Base-by-base conservation (phyloP, 1,284 basidiomycete species). In the Trametes sp. region DNA sequence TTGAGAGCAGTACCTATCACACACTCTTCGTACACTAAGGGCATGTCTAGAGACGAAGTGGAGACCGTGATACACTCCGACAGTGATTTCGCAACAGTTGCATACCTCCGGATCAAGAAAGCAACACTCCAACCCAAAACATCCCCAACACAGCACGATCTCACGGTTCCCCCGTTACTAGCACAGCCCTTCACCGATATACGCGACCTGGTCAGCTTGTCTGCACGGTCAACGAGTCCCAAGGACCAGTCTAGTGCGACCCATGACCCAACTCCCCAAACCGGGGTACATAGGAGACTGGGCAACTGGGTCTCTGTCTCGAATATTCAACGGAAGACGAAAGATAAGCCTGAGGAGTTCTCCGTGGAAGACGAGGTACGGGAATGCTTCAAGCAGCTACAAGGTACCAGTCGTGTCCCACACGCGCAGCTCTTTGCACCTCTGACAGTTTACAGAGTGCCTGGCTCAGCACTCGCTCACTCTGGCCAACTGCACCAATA, bases 81-180 rank as follows among this genome's bases (percentile, higher is more conserved):
- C 69, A 90, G 80, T 75, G 82, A 87, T 73, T 84, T 94, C 68
- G 93, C 93, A 0, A 90, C 93, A 1, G 95, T 98, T 21, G 96
- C 96, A 16, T 97, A 92, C 76, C 79, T 98, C 26, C 87, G 92
- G 59, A 85, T 98, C 62, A 90, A 89, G 70, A 73, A 80, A 10
- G 94, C 92, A 0, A 73, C 74, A 4, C 79, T 96, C 21, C 81
- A 84, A 59, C 70, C 75, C 1, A 95, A 94, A 74, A 54, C 68
- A 16, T 67, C 68, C 33, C 61, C 21, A 52, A 41, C 33, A 14
- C 67, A n/a, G 11, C 49, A 62, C 14, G 36, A 70, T 19, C 42
- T 79, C 8, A 60, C 63, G 0, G 67, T 84, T 8, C 92, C 90
- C 7, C 77, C 82, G 6, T 59, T 90, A 13, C 75, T 94, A 24